Conservation (phyloP, 202 grass and related monocot species). For the Eragrostis tef region DNA sequence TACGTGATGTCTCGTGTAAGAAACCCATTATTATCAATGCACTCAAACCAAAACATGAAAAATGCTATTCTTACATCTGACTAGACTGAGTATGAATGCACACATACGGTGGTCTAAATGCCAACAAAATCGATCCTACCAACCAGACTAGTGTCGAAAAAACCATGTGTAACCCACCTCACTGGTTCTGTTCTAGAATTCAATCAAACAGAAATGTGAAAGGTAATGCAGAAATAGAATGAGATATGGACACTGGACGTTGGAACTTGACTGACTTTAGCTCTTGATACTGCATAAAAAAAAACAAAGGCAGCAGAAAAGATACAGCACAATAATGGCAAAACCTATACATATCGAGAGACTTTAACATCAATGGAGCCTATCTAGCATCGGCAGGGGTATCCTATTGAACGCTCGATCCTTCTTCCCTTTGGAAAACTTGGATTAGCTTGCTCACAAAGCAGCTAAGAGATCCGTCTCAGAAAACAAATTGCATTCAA, state of each 20-base stretch:
- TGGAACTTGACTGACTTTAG: neutral
- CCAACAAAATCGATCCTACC: neutral
- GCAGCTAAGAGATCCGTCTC: no score
- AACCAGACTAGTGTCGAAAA: slow-evolving; percentile 1
- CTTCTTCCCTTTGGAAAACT: no score
- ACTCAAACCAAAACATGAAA: neutral
- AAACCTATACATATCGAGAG: neutral
- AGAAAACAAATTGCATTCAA: no score
- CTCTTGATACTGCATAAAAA: neutral
- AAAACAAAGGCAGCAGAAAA: neutral
- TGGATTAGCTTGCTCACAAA: no score
- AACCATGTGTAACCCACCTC: neutral
- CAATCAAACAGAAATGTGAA: slow-evolving; percentile 2
- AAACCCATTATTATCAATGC: neutral
- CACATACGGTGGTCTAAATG: neutral
- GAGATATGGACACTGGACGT: neutral
- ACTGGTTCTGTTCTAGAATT: slow-evolving; percentile 2
- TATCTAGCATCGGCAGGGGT: no score
- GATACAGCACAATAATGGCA: neutral
- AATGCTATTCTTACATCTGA: neutral
- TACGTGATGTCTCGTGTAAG: neutral
- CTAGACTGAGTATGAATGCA: neutral
- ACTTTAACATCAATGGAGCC: neutral
- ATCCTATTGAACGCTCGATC: no score
- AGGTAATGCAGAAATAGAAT: neutral